phyloP scores from a whole-genome alignment of 192 early-diverging fungal species.

The Gaertneriomyces semiglobifer region DNA sequence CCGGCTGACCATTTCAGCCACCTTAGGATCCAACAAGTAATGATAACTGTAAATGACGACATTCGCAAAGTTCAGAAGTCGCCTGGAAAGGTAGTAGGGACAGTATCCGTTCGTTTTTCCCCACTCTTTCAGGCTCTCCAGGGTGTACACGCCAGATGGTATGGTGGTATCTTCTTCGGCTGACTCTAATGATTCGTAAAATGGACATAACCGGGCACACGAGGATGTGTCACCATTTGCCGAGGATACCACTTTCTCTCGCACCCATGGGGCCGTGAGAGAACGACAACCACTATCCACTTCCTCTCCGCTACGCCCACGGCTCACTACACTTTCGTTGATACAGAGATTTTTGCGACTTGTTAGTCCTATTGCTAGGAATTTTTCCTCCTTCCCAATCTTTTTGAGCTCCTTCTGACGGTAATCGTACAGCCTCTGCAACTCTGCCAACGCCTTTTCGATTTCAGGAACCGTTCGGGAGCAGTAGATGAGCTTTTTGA shows the following conservation, averaged over 20 bases:
- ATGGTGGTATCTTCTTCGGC: slow-evolving; percentile 61
- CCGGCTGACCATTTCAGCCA: slow-evolving; percentile 94
- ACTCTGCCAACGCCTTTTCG: slow-evolving; percentile 96
- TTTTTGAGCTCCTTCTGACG: slow-evolving; percentile 39
- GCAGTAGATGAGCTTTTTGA: slow-evolving; percentile 96
- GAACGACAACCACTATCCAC: slow-evolving; percentile 90
- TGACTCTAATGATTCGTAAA: slow-evolving; percentile 60
- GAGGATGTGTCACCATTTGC: too few species aligned
- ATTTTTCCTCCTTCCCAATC: slow-evolving; percentile 67
- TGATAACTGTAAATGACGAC: slow-evolving; percentile 99
- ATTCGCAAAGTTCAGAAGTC: slow-evolving; percentile 79
- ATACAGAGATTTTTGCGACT: slow-evolving; percentile 93
- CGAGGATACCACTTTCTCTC: slow-evolving; percentile 51
- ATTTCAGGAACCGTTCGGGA: slow-evolving; percentile 99
- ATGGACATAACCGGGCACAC: not conserved
- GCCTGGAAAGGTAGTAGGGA: slow-evolving; percentile 90
- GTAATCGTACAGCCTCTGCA: slow-evolving; percentile 87
- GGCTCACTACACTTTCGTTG: slow-evolving; percentile 79
- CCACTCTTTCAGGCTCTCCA: slow-evolving; percentile 88
- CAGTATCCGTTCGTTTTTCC: slow-evolving; percentile 73
- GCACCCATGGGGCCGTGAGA: slow-evolving; percentile 91
- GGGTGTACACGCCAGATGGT: slow-evolving; percentile 89
- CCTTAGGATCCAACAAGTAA: slow-evolving; percentile 99
- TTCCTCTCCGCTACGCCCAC: slow-evolving; percentile 78
- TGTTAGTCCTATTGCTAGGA: slow-evolving; percentile 90